These are phyloP conservation scores for Diaporthe ilicicola DNA, from an alignment of 2,329 filamentous ascomycete species.

Conservation along the genomic window DNA sequence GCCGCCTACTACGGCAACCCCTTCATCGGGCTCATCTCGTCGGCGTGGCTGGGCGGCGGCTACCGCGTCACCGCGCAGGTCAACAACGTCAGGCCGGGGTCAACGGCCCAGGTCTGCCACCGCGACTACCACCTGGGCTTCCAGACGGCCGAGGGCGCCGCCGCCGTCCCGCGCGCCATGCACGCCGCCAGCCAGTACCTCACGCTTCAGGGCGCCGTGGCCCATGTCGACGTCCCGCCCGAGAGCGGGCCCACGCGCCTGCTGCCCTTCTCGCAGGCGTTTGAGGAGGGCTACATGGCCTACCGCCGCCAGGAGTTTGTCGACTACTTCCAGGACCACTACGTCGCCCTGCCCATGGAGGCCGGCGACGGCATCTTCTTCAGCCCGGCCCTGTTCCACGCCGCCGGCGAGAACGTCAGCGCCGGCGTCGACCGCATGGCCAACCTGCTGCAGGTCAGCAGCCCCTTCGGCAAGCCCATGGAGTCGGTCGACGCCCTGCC, in stretches of 20 bases:
- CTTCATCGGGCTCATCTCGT: conserved; percentile 60
- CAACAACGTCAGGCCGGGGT: conserved; percentile 69
- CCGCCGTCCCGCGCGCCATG: conserved; percentile 58
- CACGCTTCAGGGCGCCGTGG: conserved; percentile 70
- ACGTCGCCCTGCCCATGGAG: conserved; percentile 59
- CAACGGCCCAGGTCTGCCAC: conserved; percentile 64
- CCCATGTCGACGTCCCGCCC: conserved; percentile 67
- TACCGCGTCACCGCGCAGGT: conserved; percentile 70
- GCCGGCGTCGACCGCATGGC: conserved; percentile 60
- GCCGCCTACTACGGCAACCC: conserved; percentile 67
- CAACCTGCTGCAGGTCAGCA: conserved; percentile 70
- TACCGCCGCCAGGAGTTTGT: conserved; percentile 63
- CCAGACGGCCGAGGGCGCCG: conserved; percentile 57
- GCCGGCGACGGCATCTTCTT: conserved; percentile 71
- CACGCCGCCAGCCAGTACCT: conserved; percentile 65
- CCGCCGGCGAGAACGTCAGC: conserved; percentile 64
- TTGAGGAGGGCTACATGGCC: conserved; percentile 65
- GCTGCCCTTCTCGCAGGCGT: conserved; percentile 67
- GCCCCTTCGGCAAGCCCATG: conserved; percentile 71
- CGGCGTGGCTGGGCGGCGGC: conserved; percentile 66
- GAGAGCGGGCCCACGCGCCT: conserved; percentile 67
- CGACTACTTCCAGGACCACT: conserved; percentile 60
- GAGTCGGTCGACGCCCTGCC: conserved; percentile 64
- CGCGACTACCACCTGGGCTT: conserved; percentile 73
- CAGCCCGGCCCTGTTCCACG: conserved; percentile 70